Evolutionary conservation across 352 stramenopile genomes (phyloP).

Genomic region (Globisporangium nunn): DNA sequence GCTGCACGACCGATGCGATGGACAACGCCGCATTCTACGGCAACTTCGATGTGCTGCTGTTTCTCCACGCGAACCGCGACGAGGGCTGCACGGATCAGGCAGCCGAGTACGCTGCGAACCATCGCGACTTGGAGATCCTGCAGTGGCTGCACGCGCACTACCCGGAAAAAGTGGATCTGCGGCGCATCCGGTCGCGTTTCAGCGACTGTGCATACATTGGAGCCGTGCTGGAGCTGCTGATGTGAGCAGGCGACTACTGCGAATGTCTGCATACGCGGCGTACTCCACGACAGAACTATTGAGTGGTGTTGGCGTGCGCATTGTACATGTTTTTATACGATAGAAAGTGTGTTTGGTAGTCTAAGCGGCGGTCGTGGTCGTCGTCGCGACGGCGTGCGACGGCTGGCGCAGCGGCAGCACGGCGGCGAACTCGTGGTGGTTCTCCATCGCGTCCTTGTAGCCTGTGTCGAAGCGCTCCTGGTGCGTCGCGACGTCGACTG

Average conservation of each 20-base stretch:
- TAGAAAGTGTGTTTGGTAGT: not conserved
- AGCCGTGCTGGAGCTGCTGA: conserved; percentile 1
- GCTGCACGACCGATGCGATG: conserved; percentile 19
- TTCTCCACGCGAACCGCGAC: conserved; percentile 12
- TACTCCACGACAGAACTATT: not conserved
- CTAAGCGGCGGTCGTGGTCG: not conserved
- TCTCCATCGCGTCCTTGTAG: conserved; percentile 46
- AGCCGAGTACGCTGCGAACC: conserved; percentile 15
- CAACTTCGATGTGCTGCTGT: conserved; percentile 20
- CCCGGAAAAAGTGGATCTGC: conserved; percentile 11
- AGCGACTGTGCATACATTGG: conserved; percentile 1
- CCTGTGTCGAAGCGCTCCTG: conserved; percentile 50
- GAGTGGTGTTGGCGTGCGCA: not conserved
- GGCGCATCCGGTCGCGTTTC: conserved; percentile 8
- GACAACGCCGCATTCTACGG: conserved; percentile 23
- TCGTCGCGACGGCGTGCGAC: not conserved
- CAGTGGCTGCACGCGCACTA: conserved; percentile 14
- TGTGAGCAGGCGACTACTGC: not conserved
- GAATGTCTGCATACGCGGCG: not conserved
- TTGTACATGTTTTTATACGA: not conserved
- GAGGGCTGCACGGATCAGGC: conserved; percentile 18
- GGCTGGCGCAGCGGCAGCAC: conserved; percentile 19
- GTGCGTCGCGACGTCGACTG: conserved; percentile 40
- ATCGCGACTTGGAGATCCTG: conserved; percentile 16
- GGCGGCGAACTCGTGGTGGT: conserved; percentile 42